Percentiles rank a stretch among this genome's conserved stretches.
phyloP scores from a whole-genome alignment of 169 alveolate genomes.

The Cryptosporidium xiaoi region DNA sequence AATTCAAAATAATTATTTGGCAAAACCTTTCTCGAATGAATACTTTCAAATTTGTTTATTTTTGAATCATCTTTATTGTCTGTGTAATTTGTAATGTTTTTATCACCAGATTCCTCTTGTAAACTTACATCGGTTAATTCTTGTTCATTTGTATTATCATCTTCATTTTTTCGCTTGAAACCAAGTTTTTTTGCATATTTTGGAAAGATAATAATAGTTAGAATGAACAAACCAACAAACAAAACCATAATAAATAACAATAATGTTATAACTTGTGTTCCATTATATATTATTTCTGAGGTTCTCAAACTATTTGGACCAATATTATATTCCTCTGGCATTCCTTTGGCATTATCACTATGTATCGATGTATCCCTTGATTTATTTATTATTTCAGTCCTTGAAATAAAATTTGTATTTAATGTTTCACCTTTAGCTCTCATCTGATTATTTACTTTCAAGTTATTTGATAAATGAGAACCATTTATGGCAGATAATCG shows the following conservation, averaged over 20 bases:
- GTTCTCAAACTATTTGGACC: conserved; percentile 53
- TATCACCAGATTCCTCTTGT: conserved; percentile 20
- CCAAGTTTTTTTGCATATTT: conserved; percentile 59
- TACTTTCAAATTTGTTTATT: not conserved
- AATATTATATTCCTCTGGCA: conserved; percentile 5
- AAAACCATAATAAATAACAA: conserved; percentile 39
- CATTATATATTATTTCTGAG: conserved; percentile 66
- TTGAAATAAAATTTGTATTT: conserved; percentile 23
- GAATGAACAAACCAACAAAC: conserved; percentile 36
- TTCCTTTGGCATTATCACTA: conserved; percentile 6
- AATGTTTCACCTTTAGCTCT: conserved; percentile 23
- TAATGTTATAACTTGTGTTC: conserved; percentile 48
- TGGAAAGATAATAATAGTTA: conserved; percentile 21
- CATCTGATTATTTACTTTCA: conserved; percentile 56
- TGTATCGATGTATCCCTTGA: not conserved
- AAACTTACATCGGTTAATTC: not conserved
- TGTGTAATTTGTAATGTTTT: not conserved
- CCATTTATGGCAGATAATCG: conserved; percentile 19
- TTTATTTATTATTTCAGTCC: conserved; percentile 12
- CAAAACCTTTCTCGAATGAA: conserved; percentile 2
- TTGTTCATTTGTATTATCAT: not conserved
- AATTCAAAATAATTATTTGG: not conserved
- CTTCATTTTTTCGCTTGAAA: conserved; percentile 11
- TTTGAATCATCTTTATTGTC: too few relatives aligned
- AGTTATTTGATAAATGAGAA: conserved; percentile 31